These are phyloP conservation scores for Streptanthus diversifolius DNA, from an alignment of 345 rosid genomes.

Conservation along the genomic window DNA sequence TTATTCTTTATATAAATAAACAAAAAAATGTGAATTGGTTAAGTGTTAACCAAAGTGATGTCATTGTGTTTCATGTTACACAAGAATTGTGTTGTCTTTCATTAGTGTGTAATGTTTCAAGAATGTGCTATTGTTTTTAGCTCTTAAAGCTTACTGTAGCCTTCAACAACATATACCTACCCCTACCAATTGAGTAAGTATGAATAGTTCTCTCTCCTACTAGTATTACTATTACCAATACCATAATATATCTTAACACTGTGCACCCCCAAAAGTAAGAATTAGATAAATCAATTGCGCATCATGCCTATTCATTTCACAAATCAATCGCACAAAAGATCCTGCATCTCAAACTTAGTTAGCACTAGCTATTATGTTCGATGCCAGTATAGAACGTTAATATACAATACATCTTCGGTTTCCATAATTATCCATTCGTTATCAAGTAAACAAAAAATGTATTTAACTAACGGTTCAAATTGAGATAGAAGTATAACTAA, in stretches of 20 bases:
- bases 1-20: not conserved
- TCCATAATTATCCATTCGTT: not conserved
- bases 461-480: not conserved
- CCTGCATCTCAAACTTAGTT: not conserved
- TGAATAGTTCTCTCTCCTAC: constrained; percentile 7
- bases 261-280: not conserved
- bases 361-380: not conserved
- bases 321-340: not conserved
- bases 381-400: not conserved
- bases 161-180: constrained; percentile 11
- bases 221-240: not conserved
- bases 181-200: constrained; percentile 9
- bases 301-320: constrained; percentile 11
- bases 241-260: not conserved
- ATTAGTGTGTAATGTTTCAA: not conserved
- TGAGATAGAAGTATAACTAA: not conserved
- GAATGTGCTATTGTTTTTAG: not conserved
- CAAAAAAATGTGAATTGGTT: not conserved
- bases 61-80: not conserved
- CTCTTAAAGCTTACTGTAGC: not conserved
- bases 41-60: not conserved
- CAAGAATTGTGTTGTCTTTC: not conserved
- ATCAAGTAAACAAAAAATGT: not conserved
- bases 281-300: constrained; percentile 12
- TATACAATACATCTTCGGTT: not conserved